phyloP scores from a whole-genome alignment of 805 yeast genomes.

The Grigorovia yakushimaensis region DNA sequence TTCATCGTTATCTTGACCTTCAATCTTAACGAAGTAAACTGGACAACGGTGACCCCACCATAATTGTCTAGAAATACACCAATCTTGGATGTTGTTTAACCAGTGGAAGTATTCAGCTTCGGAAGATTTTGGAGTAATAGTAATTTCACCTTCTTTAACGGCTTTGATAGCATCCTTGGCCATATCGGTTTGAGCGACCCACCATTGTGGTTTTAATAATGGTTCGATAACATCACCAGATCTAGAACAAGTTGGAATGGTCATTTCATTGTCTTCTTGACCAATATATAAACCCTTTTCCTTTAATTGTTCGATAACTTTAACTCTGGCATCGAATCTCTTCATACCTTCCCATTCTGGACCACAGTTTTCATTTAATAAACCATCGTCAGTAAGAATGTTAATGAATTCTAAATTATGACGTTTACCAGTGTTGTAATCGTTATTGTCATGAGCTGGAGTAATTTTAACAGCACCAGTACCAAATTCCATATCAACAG shows the following conservation, averaged over 20 bases:
- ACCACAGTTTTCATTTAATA: slow-evolving; percentile 85
- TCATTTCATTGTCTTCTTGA: slow-evolving; percentile 92
- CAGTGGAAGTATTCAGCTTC: slow-evolving; percentile 91
- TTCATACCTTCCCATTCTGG: slow-evolving; percentile 75
- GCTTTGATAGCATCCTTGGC: slow-evolving; percentile 82
- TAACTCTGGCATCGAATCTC: slow-evolving; percentile 87
- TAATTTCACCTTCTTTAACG: slow-evolving; percentile 70
- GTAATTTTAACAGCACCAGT: slow-evolving; percentile 99
- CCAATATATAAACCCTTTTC: slow-evolving; percentile 66
- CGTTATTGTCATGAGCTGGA: slow-evolving; percentile 97
- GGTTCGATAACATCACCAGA: slow-evolving; percentile 98
- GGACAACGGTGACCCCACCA: slow-evolving; percentile 99
- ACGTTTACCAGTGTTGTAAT: slow-evolving; percentile 94
- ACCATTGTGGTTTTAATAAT: slow-evolving; percentile 96
- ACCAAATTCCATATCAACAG: slow-evolving; percentile 99
- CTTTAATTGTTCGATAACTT: slow-evolving; percentile 73
- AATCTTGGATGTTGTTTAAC: slow-evolving; percentile 93
- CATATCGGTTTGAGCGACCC: slow-evolving; percentile 88
- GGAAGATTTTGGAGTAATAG: slow-evolving; percentile 78
- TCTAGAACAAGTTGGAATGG: slow-evolving; percentile 87
- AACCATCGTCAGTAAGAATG: slow-evolving; percentile 87
- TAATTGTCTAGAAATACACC: slow-evolving; percentile 93
- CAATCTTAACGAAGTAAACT: slow-evolving; percentile 76
- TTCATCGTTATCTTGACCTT: slow-evolving; percentile 55
- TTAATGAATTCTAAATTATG: slow-evolving; percentile 79